Base-by-base conservation (phyloP, 148 eudicot species). In the Suaeda aralocaspica region DNA sequence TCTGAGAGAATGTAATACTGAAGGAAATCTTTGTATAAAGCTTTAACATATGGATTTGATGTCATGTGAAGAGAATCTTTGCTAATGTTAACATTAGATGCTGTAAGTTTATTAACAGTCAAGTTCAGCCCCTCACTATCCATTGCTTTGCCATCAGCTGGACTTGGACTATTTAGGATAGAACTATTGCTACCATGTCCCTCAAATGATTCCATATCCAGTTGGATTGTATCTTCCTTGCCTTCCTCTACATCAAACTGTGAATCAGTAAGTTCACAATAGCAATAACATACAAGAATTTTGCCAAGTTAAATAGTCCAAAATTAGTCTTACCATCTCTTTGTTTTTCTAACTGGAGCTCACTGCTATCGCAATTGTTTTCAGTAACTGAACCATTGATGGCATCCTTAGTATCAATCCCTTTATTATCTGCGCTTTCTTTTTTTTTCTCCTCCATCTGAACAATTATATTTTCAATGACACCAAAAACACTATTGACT, bases 401-500 rank as follows among this genome's bases (percentile, higher is more conserved):
- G 39, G 49, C 16, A 42, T 75, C 82, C 69, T 72, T 39, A 16
- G 69, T 50, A 68, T 76, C 78, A 49, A 50, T 59, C 60, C 42
- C 78, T 72, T 78, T 67, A 52, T 76, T 69, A 67, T 31, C 72
- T 74, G 72, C 67, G 44, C 60, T 36, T 44, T 62, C 79, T 51
- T 65, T 65, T 53, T 81, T 81, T 77, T 75, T 80, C 77, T 72
- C 92, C 72, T 91, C 99, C 72, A 91, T 63, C 61, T 84, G 96
- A 83, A 78, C 77, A 77, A 94, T 88, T 91, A 91, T 84, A 78
- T 81, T 83, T 84, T 91, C 99, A 68, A 94, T 74, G 48, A 85
- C 99, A 83, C 87, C 80, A 74, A 91, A 91, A 4, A 94, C 96
- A 76, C 91, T 91, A 65, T 87, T 89, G 68, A 94, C 97, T 75